Evolutionary conservation across 2,329 filamentous ascomycete genomes (phyloP), one percentile per base, ranked within the genome.

Genomic region (Claviceps pusilla): DNA sequence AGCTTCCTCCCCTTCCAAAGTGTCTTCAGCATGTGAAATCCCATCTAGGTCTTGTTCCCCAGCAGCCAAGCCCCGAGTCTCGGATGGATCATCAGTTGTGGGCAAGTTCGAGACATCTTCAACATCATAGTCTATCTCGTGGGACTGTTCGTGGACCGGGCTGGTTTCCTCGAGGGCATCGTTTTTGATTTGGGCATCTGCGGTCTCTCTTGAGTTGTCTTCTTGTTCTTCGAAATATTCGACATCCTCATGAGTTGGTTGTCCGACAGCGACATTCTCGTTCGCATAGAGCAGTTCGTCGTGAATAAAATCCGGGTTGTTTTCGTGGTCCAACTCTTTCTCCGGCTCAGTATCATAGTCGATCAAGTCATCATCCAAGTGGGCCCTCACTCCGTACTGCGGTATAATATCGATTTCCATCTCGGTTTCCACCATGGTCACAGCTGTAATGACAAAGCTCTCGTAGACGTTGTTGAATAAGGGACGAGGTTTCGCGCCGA

Each of bases 91-190:
- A 5, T 50, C 51, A 4, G 33, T 16, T 28, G 16, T 29, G 14
- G 10, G 52, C 9, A 56, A 46, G 16, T 42, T 19, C 16, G 33
- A 37, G 19, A 51, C 31, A 41, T 62, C 60, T 11, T 58, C 61
- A 42, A 69, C 63, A 39, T 72, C 68, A 50, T 70, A 69, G 46
- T 67, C 68, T 31, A 68, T 68, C 50, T 73, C 70, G 43, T 71
- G 68, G 12, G 55, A 61, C 24, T 48, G 42, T 16, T 55, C 54
- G 37, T 52, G 55, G 19, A 35, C 41, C 11, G 57, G 54, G 29
- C 42, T 43, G 10, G 47, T 45, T 10, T 58, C 54, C 14, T 57
- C 54, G 24, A 54, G 46, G 35, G 51, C 55, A 39, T 55, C 45
- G 29, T n/a, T 49, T 49, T 50, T 53, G 4, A 43, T 48, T 3